A percentile compares a stretch with the other conserved stretches of the same genome.
phyloP scores from a whole-genome alignment of 805 yeast species.

The Sugiyamaella smithiae region DNA sequence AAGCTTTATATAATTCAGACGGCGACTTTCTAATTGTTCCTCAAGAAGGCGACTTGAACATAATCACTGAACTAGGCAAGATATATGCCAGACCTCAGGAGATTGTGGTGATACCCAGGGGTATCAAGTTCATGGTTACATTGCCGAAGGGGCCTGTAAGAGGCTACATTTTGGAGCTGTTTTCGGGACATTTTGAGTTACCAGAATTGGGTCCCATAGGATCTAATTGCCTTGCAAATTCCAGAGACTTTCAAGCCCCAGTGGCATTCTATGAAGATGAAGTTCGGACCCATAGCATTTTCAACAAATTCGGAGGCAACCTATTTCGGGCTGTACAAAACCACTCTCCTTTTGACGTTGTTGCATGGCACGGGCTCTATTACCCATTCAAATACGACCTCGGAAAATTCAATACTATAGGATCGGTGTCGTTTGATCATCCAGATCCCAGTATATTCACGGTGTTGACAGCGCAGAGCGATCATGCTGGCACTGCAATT shows the following conservation, averaged over 20 bases:
- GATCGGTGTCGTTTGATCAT: constrained; percentile 31
- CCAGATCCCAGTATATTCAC: constrained; percentile 33
- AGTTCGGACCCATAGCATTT: constrained; percentile 11
- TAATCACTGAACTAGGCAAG: constrained; percentile 30
- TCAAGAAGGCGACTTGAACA: constrained; percentile 27
- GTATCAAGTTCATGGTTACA: constrained; percentile 25
- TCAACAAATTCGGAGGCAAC: constrained; percentile 19
- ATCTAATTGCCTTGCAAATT: constrained; percentile 31
- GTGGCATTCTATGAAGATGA: constrained; percentile 26
- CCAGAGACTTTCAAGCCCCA: constrained; percentile 30
- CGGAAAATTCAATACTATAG: constrained; percentile 28
- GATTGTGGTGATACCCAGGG: constrained; percentile 30
- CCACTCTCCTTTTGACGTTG: constrained; percentile 31
- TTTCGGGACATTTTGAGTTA: constrained; percentile 28
- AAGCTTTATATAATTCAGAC: constrained; percentile 27
- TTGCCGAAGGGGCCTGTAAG: constrained; percentile 20
- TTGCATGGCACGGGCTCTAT: constrained; percentile 32
- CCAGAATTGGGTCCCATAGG: constrained; percentile 34
- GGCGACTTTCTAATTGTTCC: constrained; percentile 32
- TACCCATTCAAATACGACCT: constrained; percentile 32
- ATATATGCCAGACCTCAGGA: constrained; percentile 28
- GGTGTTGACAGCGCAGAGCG: constrained; percentile 24
- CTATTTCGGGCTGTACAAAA: constrained; percentile 20
- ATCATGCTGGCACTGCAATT: constrained; percentile 27
- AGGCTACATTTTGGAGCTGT: constrained; percentile 31